These are phyloP conservation scores for Schwanniomyces occidentalis DNA, from an alignment of 805 yeast genomes.

Conservation along the genomic window DNA sequence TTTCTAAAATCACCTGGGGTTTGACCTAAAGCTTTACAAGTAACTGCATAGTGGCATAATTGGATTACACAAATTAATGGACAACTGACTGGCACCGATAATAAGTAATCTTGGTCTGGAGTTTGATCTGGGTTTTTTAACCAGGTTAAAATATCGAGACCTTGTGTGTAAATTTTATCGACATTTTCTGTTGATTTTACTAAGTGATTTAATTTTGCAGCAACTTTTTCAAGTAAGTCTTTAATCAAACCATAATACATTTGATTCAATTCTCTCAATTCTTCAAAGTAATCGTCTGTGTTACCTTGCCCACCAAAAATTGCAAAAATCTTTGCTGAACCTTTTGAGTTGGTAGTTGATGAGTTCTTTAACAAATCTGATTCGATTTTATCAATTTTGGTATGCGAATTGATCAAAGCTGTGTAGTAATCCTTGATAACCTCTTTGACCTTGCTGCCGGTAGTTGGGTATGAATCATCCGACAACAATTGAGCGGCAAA, in stretches of 20 bases:
- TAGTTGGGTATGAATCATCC: conserved; percentile 59
- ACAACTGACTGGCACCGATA: conserved; percentile 91
- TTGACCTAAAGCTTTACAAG: conserved; percentile 79
- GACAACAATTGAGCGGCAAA: conserved; percentile 70
- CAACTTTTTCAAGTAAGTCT: conserved; percentile 70
- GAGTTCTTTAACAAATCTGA: conserved; percentile 63
- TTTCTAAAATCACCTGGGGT: conserved; percentile 86
- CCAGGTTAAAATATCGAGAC: conserved; percentile 88
- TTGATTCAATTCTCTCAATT: conserved; percentile 80
- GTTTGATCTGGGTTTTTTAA: conserved; percentile 79
- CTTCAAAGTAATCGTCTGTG: conserved; percentile 96
- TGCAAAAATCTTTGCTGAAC: conserved; percentile 64
- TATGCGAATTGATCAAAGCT: conserved; percentile 31
- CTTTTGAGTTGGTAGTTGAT: conserved; percentile 37
- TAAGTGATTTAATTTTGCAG: conserved; percentile 64
- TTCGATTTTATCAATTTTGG: conserved; percentile 22
- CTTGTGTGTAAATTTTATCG: conserved; percentile 88
- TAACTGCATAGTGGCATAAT: conserved; percentile 86
- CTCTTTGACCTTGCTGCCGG: conserved; percentile 66
- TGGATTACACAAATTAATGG: conserved; percentile 98
- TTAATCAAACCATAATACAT: conserved; percentile 71
- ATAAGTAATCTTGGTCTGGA: conserved; percentile 84
- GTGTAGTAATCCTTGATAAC: conserved; percentile 77
- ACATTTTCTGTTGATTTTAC: conserved; percentile 74
- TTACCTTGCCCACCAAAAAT: conserved; percentile 99